Evolutionary conservation across 345 rosid genomes (phyloP), one percentile per base, ranked within the genome.

Genomic region (Gossypium thurberi): DNA sequence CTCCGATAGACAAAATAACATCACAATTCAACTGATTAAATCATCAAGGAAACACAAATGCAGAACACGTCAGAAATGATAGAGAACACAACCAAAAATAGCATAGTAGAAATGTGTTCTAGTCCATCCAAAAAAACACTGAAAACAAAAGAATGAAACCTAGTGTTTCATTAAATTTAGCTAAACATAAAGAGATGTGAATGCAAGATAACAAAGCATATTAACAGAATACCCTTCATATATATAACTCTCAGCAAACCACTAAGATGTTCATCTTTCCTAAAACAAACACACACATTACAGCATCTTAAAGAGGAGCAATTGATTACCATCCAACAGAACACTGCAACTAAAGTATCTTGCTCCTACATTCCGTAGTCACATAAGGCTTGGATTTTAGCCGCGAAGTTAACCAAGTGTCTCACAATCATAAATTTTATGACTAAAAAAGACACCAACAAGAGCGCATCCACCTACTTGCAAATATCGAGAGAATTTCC

Each of bases 361-460:
- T 17, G 23, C 59, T 17, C 71, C 58, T 53, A 37, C 18, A 53
- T 52, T 25, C 50, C 50, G 3, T 70, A 13, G 37, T 53, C 28
- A 70, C 50, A 50, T 55, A 55, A 55, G 63, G 73, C 73, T 70
- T 55, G 47, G 42, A 70, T 70, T 70, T 70, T 48, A 44, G 23
- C 43, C 42, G 11, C 26, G 4, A 28, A 68, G 23, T 8, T 50
- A 26, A 50, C 15, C 43, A 48, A 48, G 18, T 11, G 3, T 28
- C 25, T 15, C 11, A 8, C 58, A 26, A 26, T 26, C 44, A 50
- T 58, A 26, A 47, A 28, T 50, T 17, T 68, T 48, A 67, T 10
- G 20, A 48, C 23, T 3, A 25, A 25, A 67, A 13, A 25, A 48
- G 71, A 23, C 50, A 11, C 7, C 71, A 65, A 44, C 33, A 44